phyloP scores from a whole-genome alignment of 2,329 filamentous ascomycete genomes.

The Calycina herbarum region DNA sequence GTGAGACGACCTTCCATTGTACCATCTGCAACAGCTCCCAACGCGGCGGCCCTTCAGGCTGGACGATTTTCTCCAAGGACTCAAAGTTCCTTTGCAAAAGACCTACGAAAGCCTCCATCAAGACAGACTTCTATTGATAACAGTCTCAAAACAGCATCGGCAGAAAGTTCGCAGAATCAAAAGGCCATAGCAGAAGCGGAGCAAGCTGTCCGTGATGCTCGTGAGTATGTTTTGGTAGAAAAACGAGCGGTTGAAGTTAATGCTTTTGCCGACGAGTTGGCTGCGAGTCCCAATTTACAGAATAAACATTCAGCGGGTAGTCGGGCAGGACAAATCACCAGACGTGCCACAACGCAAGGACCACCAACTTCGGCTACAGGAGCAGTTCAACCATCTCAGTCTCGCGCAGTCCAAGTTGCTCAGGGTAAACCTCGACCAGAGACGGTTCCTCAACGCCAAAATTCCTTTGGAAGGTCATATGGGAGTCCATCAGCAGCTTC shows the following conservation, averaged over 20 bases:
- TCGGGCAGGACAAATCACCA: conserved; percentile 64
- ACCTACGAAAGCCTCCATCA: conserved; percentile 17
- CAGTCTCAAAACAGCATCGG: conserved; percentile 27
- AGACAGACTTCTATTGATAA: conserved; percentile 30
- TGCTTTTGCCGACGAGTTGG: conserved; percentile 92
- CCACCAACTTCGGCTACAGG: conserved; percentile 67
- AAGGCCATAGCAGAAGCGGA: conserved; percentile 66
- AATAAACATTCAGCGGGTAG: conserved; percentile 49
- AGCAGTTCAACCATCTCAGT: conserved; percentile 64
- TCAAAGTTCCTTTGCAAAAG: conserved; percentile 18
- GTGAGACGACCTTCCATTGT: conserved; percentile 26
- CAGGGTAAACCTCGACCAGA: conserved; percentile 64
- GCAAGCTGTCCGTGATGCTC: conserved; percentile 78
- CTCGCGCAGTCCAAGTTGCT: conserved; percentile 73
- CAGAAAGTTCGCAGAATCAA: conserved; percentile 36
- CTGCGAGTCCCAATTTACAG: conserved; percentile 63
- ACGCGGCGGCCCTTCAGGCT: conserved; percentile 36
- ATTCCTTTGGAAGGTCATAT: conserved; percentile 66
- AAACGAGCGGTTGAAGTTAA: conserved; percentile 96
- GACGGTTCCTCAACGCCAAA: conserved; percentile 65
- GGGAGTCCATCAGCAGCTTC: conserved; percentile 78
- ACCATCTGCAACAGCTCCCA: conserved; percentile 33
- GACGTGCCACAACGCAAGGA: conserved; percentile 78
- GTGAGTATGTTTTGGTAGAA: conserved; percentile 95
- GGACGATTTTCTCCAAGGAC: conserved; percentile 33